Base-by-base conservation (phyloP, 306 rosid genomes). In the Quercus engelmannii region DNA sequence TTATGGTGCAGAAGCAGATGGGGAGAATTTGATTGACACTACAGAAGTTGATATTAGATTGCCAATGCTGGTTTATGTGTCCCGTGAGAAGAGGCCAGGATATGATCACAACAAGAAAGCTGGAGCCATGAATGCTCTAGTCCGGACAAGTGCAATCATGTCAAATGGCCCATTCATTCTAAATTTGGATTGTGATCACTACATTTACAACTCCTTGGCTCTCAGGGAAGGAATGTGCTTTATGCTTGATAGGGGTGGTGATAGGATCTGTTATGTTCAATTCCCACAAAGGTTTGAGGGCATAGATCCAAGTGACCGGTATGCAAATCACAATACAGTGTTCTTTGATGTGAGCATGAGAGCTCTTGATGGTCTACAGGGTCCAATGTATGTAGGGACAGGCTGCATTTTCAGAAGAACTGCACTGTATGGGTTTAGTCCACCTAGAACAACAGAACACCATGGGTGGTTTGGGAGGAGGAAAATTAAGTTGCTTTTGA, bases 241-340 rank as follows among this genome's bases (percentile, higher is more conserved):
- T 78, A 93, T 93, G 97, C 97, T 93, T 20, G 97, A 93, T 41
- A 86, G 92, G 64, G 97, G 97, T 0, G 96, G 96, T 73, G 97
- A 93, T 73, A 89, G 96, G 76, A 89, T 93, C 70, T 89, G 94
- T 64, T 93, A 89, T 69, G 97, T 93, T 57, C 96, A 93, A 55
- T 93, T 93, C 85, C 96, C 97, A 13, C 97, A 93, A 81, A 84
- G 97, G 78, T 93, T 93, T 64, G 97, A 93, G 76, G 97, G 97
- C 17, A 88, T 93, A 55, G 97, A 93, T 79, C 96, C 96, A 0
- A 91, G 84, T 19, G 97, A 93, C 25, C 82, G 96, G 18, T 93
- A 93, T 61, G 97, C 97, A 19, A 93, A 93, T 62, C 97, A 93
- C 85, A 93, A 93, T 61, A 91, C 94, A 0, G 97, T 93, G 79